Evolutionary conservation across 805 yeast species (phyloP).

Genomic region (Blastobotrys muscicola): DNA sequence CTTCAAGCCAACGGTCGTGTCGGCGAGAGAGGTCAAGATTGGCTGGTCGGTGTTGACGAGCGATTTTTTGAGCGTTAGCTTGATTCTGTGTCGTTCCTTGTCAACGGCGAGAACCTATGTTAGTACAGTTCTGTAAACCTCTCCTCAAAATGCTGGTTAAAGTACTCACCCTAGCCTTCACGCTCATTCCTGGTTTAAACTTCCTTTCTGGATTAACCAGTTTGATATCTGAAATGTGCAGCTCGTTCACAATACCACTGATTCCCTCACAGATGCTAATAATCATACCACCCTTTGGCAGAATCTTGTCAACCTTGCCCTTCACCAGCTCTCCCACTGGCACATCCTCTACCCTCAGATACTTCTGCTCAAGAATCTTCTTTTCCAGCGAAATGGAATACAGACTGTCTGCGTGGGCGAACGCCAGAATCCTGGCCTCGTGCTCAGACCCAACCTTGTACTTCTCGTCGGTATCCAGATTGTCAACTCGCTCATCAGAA

Average conservation of each 20-base stretch:
- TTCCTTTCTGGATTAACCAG: constrained; percentile 86
- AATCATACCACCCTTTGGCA: constrained; percentile 57
- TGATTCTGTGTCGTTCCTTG: constrained; percentile 37
- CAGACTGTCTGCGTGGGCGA: constrained; percentile 53
- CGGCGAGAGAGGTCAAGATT: constrained; percentile 36
- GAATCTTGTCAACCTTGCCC: constrained; percentile 43
- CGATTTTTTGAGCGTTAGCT: constrained; percentile 74
- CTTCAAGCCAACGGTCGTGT: constrained; percentile 43
- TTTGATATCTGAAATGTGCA: constrained; percentile 76
- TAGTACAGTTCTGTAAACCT: background rate
- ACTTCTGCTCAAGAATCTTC: constrained; percentile 51
- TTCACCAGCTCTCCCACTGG: constrained; percentile 61
- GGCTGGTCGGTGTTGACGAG: constrained; percentile 46
- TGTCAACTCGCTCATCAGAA: constrained; percentile 30
- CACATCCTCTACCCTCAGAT: constrained; percentile 59
- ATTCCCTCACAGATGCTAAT: constrained; percentile 52
- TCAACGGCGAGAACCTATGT: constrained; percentile 23
- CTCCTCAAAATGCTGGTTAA: background rate
- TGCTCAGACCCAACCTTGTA: constrained; percentile 59
- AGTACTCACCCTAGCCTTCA: constrained; percentile 61
- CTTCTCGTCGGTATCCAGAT: constrained; percentile 19
- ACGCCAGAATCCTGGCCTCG: constrained; percentile 69
- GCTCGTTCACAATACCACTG: constrained; percentile 62
- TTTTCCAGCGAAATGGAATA: constrained; percentile 64
- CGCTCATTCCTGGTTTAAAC: constrained; percentile 74